Base-by-base conservation (phyloP, 208 protist species). In the Leishmania arabica region DNA sequence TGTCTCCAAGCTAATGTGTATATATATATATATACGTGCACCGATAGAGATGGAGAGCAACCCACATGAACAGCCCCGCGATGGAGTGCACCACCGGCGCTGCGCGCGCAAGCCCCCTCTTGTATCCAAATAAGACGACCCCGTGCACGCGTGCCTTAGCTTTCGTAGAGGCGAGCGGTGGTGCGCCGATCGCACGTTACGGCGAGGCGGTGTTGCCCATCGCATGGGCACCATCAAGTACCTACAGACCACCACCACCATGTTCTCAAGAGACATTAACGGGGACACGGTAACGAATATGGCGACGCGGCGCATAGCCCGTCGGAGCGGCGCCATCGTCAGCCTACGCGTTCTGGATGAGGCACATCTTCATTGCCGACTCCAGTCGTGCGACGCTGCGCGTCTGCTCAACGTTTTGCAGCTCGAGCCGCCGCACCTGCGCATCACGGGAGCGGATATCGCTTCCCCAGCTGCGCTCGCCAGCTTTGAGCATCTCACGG, bases 401-500 rank as follows among this genome's bases (percentile, higher is more conserved):
- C 3, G 94, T 95, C 82, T 97, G 94, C 86, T 97, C 92, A 53
- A 97, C 94, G 72, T 96, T 96, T 56, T 97, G 94, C 40, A 97
- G 84, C 85, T 97, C 89, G n/a, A 97, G 84, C 21, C 90, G 81
- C 21, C 93, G 90, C 73, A 95, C 89, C 80, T 92, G 89, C 51
- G 83, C 86, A 73, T 97, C 92, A 34, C 94, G 91, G 5, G 88
- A 84, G 71, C 90, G 89, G 34, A 94, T 91, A 75, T 96, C 94
- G 13, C 21, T 64, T 6, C 77, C 84, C 94, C 92, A 97, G 47
- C 84, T 91, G 17, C 87, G 80, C 85, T 95, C 91, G 13, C 87
- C 83, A 1, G 84, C 81, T 79, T 95, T 96, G 54, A 97, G 83
- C 86, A 91, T 85, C 64, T 89, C 85, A 1, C 91, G 84, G 82